A percentile compares a stretch with the other conserved stretches of the same genome.
These are phyloP conservation scores for Umbelopsis isabellina DNA, from an alignment of 192 early-diverging fungal species.

Conservation along the genomic window DNA sequence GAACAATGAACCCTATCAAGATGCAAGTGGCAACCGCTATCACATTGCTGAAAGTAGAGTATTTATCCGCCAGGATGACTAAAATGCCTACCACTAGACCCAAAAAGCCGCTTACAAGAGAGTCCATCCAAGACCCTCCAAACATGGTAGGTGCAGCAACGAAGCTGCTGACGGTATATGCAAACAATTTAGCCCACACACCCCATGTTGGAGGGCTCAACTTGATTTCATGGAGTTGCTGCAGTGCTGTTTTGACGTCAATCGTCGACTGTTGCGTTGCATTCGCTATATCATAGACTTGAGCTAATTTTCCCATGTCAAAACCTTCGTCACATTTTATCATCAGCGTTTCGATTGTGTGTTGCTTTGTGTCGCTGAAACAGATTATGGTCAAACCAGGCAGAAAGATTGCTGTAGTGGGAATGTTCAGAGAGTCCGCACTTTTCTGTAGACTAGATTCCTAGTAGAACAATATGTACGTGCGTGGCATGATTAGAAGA, in stretches of 20 bases:
- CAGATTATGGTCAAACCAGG: slow-evolving; percentile 70
- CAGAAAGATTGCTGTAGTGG: slow-evolving; percentile 63
- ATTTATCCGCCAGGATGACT: slow-evolving; percentile 59
- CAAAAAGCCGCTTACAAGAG: slow-evolving; percentile 49
- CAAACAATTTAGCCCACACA: slow-evolving; percentile 50
- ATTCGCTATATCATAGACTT: slow-evolving; percentile 58
- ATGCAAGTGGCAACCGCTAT: slow-evolving; percentile 52
- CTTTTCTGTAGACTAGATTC: slow-evolving; percentile 47
- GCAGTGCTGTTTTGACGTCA: slow-evolving; percentile 49
- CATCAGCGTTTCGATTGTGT: slow-evolving; percentile 68
- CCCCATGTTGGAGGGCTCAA: slow-evolving; percentile 57
- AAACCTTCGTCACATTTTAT: slow-evolving; percentile 62
- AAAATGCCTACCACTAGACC: slow-evolving; percentile 62
- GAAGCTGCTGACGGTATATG: slow-evolving; percentile 58
- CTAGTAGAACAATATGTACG: neutral
- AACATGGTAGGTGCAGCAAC: slow-evolving; percentile 65
- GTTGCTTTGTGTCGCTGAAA: slow-evolving; percentile 67
- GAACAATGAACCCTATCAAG: slow-evolving; percentile 28
- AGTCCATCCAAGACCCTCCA: slow-evolving; percentile 60
- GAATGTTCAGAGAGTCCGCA: slow-evolving; percentile 52
- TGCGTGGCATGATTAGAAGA: neutral
- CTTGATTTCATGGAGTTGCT: slow-evolving; percentile 54
- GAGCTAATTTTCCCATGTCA: slow-evolving; percentile 69
- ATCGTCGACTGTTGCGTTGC: slow-evolving; percentile 53
- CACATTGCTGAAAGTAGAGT: slow-evolving; percentile 61